Evolutionary conservation across 192 early-diverging fungal genomes (phyloP), one percentile per base, ranked within the genome.

Genomic region (Coemansia sp.): DNA sequence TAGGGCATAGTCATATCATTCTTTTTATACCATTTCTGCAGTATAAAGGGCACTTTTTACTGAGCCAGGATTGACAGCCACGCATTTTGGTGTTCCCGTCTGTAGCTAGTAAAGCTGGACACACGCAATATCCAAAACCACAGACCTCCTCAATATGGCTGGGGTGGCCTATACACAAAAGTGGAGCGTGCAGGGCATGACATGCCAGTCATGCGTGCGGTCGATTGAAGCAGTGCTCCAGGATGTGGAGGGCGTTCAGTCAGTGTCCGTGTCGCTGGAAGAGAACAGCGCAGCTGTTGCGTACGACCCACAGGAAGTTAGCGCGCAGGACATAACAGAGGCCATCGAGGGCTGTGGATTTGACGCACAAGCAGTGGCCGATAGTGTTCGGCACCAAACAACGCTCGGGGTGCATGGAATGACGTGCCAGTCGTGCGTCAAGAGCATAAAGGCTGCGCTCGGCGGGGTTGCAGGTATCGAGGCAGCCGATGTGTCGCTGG

Each of bases 381-480:
- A 21, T n/a, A 43, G 52, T 16, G 29, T 25, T 52, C 55, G 29
- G 20, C 34, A 53, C 10, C 18, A 28, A 0, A 61, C 23, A 16
- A 40, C 23, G 28, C 65, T 66, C 16, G 48, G 56, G 9, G 66
- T 68, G 18, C 66, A 56, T 13, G 89, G 90, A 15, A 92, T 92
- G 92, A 91, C 89, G 3, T 93, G 92, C 81, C 81, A 89, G 68
- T 91, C 89, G 10, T 95, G 93, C 61, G 93, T 94, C 5, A 84
- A 86, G 7, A 82, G 87, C 16, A 85, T 95, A 46, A 86, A 82
- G 26, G 74, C 67, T 5, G 86, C 79, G 6, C 63, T 94, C 15
- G 60, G 52, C 7, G 67, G 61, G 2, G 35, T 81, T 8, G 42
- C 58, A 13, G 92, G 93, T 2, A 66, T 94, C 29, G 37, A 57